Base-by-base conservation (phyloP, 306 rosid genomes). In the Lathyrus oleraceus region DNA sequence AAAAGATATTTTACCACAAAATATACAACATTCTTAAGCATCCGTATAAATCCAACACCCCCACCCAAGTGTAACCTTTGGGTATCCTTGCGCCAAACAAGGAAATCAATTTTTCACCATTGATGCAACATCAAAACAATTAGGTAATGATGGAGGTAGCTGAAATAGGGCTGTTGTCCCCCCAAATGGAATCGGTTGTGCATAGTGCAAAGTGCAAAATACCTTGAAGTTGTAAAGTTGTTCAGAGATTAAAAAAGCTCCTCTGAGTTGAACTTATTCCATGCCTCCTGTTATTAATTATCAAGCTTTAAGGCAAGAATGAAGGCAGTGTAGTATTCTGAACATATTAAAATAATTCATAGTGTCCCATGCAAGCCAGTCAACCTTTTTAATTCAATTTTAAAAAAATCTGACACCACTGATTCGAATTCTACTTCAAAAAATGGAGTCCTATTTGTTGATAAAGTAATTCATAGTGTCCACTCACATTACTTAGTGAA, bases 241-340 rank as follows among this genome's bases (percentile, higher is more conserved):
- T 5, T 48, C 66, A 21, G 70, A 76, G 58, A 73, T 81, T 84
- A 95, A 85, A 89, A 95, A 79, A 95, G 97, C 88, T 95, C 99
- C 87, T 95, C 99, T 27, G 96, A 91, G 82, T 91, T 91, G 69
- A 95, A 87, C 82, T 95, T 95, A 84, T 95, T 89, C 99, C 99
- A 95, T 51, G 99, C 87, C 81, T 91, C 96, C 97, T 95, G 86
- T 76, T 48, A 79, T 19, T 61, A 76, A 65, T 77, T 10, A 23
- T 74, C 75, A 61, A 65, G 47, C 45, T 62, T 76, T 70, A 19
- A 59, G 63, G 70, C 62, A 56, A 67, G 36, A 51, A 47, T 23
- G 16, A 70, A 60, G 35, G 61, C 36, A 61, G 19, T 25, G 10
- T 13, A 81, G 35, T 16, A 27, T 28, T 17, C 57, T 45, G 16